Base-by-base conservation (phyloP, 257 asterid species). In the Solanum commersonii region DNA sequence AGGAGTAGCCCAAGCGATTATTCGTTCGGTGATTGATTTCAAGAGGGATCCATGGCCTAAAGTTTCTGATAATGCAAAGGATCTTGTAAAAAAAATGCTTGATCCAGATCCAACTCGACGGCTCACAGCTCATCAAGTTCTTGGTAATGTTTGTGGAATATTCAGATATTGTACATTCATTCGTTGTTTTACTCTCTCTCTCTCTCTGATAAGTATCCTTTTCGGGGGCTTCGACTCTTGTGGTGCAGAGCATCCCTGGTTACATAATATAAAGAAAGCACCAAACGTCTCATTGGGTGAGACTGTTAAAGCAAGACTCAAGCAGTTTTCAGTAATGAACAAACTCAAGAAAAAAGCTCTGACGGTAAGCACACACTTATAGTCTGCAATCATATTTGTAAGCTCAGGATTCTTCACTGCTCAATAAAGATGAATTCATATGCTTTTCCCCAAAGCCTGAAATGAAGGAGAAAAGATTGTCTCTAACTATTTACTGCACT, bases 1-100 rank as follows among this genome's bases (percentile, higher is more conserved):
- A 90, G 98, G 98, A 82, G 98, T 95, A 89, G 97, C 97, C 67
- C 98, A 95, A 92, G 96, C 98, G 88, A 94, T 95, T 91, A 94
- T 95, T 85, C 93, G 93, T 71, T 93, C 98, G 56, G 93, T 90
- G 59, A 87, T 95, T 90, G 96, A 93, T 87, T 95, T 94, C 60
- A 94, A 92, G 90, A 90, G 98, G 74, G 96, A 93, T 88, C 98
- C 98, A 52, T 95, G 98, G 98, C 98, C 98, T 59, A 92, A 91
- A 89, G 95, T 95, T 84, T 93, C 98, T 1, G 94, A 94, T 79
- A 92, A 87, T 87, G 98, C 98, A 27, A 94, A 94, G 90, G 98
- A 95, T 91, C 98, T 95, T 35, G 96, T 93, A n/a, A 95, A 91
- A 94, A 94, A 94, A 90, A 94, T 95, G 96, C 98, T 95, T 25